These are phyloP conservation scores for Ceratocystis harringtonii DNA, from an alignment of 2,329 filamentous ascomycete genomes.

Conservation along the genomic window DNA sequence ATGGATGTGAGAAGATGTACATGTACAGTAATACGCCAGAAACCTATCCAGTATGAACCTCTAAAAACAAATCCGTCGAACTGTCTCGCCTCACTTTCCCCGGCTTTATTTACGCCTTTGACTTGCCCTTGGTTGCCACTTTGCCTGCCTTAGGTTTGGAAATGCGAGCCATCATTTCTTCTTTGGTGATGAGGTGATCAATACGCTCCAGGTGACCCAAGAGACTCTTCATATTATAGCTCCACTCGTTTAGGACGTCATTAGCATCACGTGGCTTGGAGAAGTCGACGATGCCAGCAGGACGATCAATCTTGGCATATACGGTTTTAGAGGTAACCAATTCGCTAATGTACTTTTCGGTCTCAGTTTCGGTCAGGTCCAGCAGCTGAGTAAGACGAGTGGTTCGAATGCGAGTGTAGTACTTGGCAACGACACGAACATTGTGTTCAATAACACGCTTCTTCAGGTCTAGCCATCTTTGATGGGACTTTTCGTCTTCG, in stretches of 20 bases:
- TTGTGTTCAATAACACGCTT: slow-evolving; percentile 99
- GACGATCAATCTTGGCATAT: slow-evolving; percentile 92
- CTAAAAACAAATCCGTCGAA: slow-evolving; percentile 12
- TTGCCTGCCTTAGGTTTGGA: slow-evolving; percentile 24
- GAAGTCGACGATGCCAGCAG: slow-evolving; percentile 82
- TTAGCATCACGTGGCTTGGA: slow-evolving; percentile 90
- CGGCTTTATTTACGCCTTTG: slow-evolving; percentile 21
- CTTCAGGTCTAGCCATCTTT: slow-evolving; percentile 84
- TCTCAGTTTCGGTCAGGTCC: slow-evolving; percentile 86
- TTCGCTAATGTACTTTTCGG: slow-evolving; percentile 97
- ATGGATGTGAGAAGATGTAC: slow-evolving; percentile 23
- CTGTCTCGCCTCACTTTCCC: background rate
- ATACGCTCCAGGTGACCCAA: slow-evolving; percentile 76
- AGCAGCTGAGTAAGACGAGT: slow-evolving; percentile 77
- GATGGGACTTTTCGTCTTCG: slow-evolving; percentile 62
- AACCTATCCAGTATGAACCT: slow-evolving; percentile 23
- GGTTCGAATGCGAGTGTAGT: slow-evolving; percentile 96
- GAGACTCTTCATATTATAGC: slow-evolving; percentile 90
- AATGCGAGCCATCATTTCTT: slow-evolving; percentile 99
- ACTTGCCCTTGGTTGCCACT: slow-evolving; percentile 23
- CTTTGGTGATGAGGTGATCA: slow-evolving; percentile 96
- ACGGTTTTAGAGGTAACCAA: slow-evolving; percentile 96
- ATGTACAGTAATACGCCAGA: slow-evolving; percentile 23
- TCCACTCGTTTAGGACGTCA: slow-evolving; percentile 97
- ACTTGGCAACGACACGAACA: slow-evolving; percentile 91